Percentiles rank a stretch among this genome's conserved stretches.
Conservation (phyloP, 2,329 filamentous ascomycete species). For the Cytospora piceae region DNA sequence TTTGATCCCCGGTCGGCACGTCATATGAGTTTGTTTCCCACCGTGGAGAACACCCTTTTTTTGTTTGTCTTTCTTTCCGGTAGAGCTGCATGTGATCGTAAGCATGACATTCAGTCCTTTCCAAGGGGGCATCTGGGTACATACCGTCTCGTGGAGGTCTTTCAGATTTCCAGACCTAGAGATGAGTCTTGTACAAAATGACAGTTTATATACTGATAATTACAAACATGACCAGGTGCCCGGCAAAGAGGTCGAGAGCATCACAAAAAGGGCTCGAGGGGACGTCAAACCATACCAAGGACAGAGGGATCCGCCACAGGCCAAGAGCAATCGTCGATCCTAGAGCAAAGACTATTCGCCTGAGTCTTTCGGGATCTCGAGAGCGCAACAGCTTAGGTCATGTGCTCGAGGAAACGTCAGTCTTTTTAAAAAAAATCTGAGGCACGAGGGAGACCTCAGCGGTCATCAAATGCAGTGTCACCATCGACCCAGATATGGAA, state of each 20-base stretch:
- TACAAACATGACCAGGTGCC: neutral
- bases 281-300: neutral
- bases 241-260: neutral
- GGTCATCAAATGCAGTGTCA: conserved; percentile 25
- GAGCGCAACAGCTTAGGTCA: conserved; percentile 19
- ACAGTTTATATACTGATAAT: neutral
- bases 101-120: neutral
- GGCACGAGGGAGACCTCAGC: conserved; percentile 6
- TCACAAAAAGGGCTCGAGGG: neutral
- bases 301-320: neutral
- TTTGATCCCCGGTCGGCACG: neutral
- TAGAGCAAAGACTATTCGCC: conserved; percentile 11
- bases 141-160: neutral
- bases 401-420: conserved; percentile 19
- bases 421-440: conserved; percentile 12
- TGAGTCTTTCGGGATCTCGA: conserved; percentile 5
- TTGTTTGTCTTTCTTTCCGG: too few species aligned
- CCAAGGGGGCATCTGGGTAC: neutral
- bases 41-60: neutral
- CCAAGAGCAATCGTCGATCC: conserved; percentile 2
- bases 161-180: neutral
- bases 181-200: neutral
- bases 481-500: conserved; percentile 18
- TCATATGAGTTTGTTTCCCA: neutral
- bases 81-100: neutral